Evolutionary conservation across 441 rosid genomes (phyloP), one percentile per base, ranked within the genome.

Genomic region (Theobroma grandiflorum): DNA sequence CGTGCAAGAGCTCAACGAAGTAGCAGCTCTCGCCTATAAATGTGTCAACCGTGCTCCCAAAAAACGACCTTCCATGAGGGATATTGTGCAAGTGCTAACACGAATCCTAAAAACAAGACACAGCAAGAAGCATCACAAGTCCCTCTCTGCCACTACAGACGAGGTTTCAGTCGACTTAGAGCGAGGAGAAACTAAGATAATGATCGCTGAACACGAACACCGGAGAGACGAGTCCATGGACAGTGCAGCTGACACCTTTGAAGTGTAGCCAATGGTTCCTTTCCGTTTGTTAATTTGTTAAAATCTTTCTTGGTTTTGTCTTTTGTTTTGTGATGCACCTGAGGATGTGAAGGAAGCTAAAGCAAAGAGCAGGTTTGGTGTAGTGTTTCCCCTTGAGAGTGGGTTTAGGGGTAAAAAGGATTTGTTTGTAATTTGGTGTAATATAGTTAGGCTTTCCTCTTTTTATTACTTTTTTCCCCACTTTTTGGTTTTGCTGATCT

Each of bases 1-100:
- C 58, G 4, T 87, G 77, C 84, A 88, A 84, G 99, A 95, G 86
- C 91, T 95, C 80, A 93, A 97, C 26, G 95, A 95, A 80, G 91
- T 97, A 58, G 96, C 99, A 45, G 86, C 91, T 72, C 90, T 95
- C 47, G 99, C 99, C 0, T 97, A 97, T 85, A 95, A 87, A 87
- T 93, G 98, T 73, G 87, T 97, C 71, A 88, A 88, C 85, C 92
- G 90, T 3, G 82, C 80, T 31, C 91, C 99, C 0, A 89, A 88
- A 65, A 95, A 91, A 88, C 91, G 99, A 6, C 98, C 99, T 58
- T 89, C 93, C 74, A 94, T 94, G 98, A 91, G 99, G 78, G 99
- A 97, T 86, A 90, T 92, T 37, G 98, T 95, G 62, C 99, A 92
- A 85, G 98, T 92, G 47, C 90, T 97, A 75, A 78, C 95, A 2